phyloP scores from a whole-genome alignment of 805 yeast species.

The Hanseniaspora lindneri region DNA sequence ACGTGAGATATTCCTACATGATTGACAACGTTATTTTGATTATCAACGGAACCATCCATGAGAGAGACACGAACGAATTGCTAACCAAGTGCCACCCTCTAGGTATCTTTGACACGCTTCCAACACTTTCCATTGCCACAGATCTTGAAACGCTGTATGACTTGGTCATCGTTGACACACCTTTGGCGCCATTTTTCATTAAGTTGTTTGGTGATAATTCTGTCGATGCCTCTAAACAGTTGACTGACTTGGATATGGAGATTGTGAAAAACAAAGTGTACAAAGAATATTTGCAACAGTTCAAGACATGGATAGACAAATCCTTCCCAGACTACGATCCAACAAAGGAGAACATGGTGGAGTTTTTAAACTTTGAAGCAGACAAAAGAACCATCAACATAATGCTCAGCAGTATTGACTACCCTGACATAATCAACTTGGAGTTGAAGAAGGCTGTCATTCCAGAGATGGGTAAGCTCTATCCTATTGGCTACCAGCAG shows the following conservation, averaged over 20 bases:
- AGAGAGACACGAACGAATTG: constrained; percentile 80
- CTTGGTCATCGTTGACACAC: constrained; percentile 90
- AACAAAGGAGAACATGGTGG: constrained; percentile 67
- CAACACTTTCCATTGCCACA: constrained; percentile 87
- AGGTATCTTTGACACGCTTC: constrained; percentile 97
- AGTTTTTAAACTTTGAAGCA: constrained; percentile 77
- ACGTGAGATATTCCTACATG: constrained; percentile 92
- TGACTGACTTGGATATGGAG: constrained; percentile 92
- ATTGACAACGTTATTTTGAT: constrained; percentile 91
- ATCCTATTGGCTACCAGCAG: constrained; percentile 52
- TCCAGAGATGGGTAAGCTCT: constrained; percentile 73
- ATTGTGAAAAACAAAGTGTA: constrained; percentile 82
- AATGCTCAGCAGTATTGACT: constrained; percentile 65
- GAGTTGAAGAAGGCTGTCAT: constrained; percentile 66
- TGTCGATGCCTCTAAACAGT: constrained; percentile 40
- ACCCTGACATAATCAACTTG: constrained; percentile 37
- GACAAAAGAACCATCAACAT: constrained; percentile 91
- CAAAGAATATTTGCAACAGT: constrained; percentile 87
- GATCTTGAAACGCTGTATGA: constrained; percentile 88
- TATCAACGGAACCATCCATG: constrained; percentile 95
- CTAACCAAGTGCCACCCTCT: constrained; percentile 87
- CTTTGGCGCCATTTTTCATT: constrained; percentile 91
- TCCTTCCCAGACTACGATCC: constrained; percentile 52
- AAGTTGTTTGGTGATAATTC: constrained; percentile 70
- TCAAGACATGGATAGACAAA: constrained; percentile 48